Evolutionary conservation across 139 green algal genomes (phyloP), one percentile per base, ranked within the genome.

Genomic region (Auxenochlorella protothecoides): DNA sequence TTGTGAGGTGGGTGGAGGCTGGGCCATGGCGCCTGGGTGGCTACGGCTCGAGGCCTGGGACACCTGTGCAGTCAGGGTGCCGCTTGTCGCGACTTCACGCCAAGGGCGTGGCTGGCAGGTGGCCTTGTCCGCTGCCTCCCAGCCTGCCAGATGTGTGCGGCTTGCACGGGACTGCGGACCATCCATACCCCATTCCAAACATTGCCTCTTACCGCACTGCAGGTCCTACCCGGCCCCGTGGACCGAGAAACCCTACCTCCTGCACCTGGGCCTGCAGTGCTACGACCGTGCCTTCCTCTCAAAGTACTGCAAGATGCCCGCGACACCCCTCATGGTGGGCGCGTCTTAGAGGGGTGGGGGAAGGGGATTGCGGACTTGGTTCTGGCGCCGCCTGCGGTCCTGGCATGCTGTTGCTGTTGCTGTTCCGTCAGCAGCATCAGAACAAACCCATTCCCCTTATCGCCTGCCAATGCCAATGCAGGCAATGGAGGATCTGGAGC

Each of bases 401-500:
- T 44, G 27, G 27, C 27, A 44, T 44, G 27, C 27, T 44, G 27
- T 44, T 44, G 27, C 27, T 44, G 27, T 44, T 44, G 27, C 27
- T 44, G 27, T 44, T 0, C 27, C 27, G 27, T 44, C 27, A 44
- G 27, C 27, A 44, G 27, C 27, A 44, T 0, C 27, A 44, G 27
- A 44, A 44, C 27, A 44, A 44, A 44, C 27, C 27, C 27, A 44
- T 44, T 44, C 27, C 27, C 27, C 68, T 57, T 16, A 67, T 65
- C 53, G 27, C 55, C 64, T 69, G 67, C 68, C 8, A 63, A 13
- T 55, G 57, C 55, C 59, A 27, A 56, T 84, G 68, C 82, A 92
- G 77, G 53, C 84, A 65, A 85, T 86, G 78, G 87, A 92, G 77
- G 85, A 92, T 56, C 71, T 92, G 69, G 87, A 92, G 78, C 85